Conservation (phyloP, 2,329 filamentous ascomycete genomes). For the Pseudogymnoascus sp. region DNA sequence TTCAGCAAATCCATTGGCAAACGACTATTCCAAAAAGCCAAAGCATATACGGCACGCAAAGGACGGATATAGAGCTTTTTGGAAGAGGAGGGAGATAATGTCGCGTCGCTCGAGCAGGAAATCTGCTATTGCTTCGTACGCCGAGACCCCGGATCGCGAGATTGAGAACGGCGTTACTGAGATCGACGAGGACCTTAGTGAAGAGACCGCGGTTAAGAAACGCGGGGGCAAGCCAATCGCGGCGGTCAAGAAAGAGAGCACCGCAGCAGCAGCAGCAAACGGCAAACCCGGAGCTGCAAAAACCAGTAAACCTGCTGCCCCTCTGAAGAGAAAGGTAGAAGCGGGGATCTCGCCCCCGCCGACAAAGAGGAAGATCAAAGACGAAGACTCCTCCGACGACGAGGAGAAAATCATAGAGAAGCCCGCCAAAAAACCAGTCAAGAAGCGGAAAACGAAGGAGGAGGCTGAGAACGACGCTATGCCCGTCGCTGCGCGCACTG, state of each 20-base stretch:
- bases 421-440: conserved; percentile 20
- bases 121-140: conserved; percentile 9
- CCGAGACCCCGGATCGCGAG: conserved; percentile 10
- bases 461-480: conserved; percentile 47
- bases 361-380: conserved; percentile 19
- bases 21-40: no score
- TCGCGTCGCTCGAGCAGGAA: conserved; percentile 21
- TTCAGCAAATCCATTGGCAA: no score
- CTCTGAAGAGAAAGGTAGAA: neutral
- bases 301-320: neutral
- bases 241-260: conserved; percentile 12
- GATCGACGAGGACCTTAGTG: conserved; percentile 10
- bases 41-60: no score
- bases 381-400: conserved; percentile 21
- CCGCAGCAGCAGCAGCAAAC: neutral
- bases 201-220: conserved; percentile 11
- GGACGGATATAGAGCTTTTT: neutral
- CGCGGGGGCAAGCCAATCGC: conserved; percentile 12
- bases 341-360: neutral
- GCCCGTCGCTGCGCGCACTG: conserved; percentile 62
- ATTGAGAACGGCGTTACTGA: conserved; percentile 15
- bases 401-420: conserved; percentile 16
- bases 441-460: conserved; percentile 47
- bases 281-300: neutral
- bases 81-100: conserved; percentile 14